Conservation (phyloP, 192 early-diverging fungal genomes). For the Entophlyctis helioformis region DNA sequence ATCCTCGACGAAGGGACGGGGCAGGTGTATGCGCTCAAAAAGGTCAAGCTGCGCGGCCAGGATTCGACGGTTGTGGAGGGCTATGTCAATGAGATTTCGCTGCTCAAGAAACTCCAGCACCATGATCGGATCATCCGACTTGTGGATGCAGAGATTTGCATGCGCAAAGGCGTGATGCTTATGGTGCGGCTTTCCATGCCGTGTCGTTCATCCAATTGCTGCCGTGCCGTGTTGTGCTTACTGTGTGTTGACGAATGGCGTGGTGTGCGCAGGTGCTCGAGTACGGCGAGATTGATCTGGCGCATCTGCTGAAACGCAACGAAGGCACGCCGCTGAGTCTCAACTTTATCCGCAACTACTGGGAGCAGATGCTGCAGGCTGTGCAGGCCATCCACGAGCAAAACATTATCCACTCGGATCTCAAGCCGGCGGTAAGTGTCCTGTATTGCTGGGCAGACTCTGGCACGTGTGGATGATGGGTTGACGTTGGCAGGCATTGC, state of each 20-base stretch:
- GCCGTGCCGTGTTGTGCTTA: too few relatives aligned
- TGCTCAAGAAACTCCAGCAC: slow-evolving; percentile 54
- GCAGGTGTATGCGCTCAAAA: slow-evolving; percentile 70
- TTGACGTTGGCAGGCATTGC: too few relatives aligned
- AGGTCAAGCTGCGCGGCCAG: slow-evolving; percentile 55
- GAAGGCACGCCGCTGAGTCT: slow-evolving; percentile 42
- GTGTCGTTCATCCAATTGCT: too few relatives aligned
- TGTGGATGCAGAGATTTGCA: slow-evolving; percentile 61
- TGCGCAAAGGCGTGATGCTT: slow-evolving; percentile 41
- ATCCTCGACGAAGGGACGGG: slow-evolving; percentile 51
- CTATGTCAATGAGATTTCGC: slow-evolving; percentile 74
- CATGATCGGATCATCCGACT: slow-evolving; percentile 69
- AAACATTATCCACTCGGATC: slow-evolving; percentile 83
- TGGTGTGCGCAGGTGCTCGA: slow-evolving; percentile 56
- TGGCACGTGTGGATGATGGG: too few relatives aligned
- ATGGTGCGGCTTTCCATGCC: slow-evolving; percentile 57
- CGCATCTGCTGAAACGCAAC: slow-evolving; percentile 28
- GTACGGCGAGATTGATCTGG: slow-evolving; percentile 82
- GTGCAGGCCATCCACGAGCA: slow-evolving; percentile 77
- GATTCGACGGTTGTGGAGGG: slow-evolving; percentile 55
- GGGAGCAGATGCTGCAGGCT: slow-evolving; percentile 87
- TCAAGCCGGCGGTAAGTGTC: slow-evolving; percentile 69
- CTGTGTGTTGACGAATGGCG: background rate
- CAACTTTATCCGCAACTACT: slow-evolving; percentile 70
- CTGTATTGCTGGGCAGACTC: background rate